Evolutionary conservation across 1,284 basidiomycete species (phyloP).

Genomic region (Lignosus rhinocerotis): DNA sequence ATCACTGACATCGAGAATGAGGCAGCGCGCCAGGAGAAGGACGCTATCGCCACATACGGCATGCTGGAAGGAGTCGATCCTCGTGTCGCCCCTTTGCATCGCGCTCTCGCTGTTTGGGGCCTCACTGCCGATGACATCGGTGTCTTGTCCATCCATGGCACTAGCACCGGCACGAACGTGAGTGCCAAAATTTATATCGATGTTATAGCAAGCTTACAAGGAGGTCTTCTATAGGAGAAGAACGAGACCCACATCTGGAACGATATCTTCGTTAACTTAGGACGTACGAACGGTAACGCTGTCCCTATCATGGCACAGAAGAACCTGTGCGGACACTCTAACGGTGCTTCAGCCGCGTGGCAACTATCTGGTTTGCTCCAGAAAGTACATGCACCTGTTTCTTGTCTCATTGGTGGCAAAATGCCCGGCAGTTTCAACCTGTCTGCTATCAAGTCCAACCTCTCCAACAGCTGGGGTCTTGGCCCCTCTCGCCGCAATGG

Average conservation of each 20-base stretch:
- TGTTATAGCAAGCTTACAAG: constrained; percentile 1
- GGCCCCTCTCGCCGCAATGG: too few species aligned
- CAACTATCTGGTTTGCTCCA: constrained; percentile 94
- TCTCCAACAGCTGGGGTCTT: too few species aligned
- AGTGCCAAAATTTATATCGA: constrained; percentile 23
- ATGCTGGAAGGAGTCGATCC: constrained; percentile 92
- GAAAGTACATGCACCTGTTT: too few species aligned
- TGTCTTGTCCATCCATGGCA: constrained; percentile 89
- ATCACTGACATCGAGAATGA: constrained; percentile 87
- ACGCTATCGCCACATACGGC: constrained; percentile 86
- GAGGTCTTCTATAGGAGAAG: constrained; percentile 66
- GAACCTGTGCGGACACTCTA: constrained; percentile 93
- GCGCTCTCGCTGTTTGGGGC: constrained; percentile 96
- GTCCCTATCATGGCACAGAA: constrained; percentile 98
- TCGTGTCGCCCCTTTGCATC: constrained; percentile 86
- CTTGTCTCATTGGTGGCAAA: too few species aligned
- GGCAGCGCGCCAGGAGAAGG: constrained; percentile 87
- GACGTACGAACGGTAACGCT: constrained; percentile 90
- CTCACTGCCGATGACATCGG: constrained; percentile 91
- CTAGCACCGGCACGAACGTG: constrained; percentile 93
- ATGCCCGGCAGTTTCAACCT: too few species aligned
- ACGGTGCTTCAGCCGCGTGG: constrained; percentile 98
- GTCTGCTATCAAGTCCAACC: too few species aligned
- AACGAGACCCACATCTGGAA: constrained; percentile 99
- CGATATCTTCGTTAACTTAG: constrained; percentile 86